Evolutionary conservation across 192 early-diverging fungal species (phyloP), one percentile per base, ranked within the genome.

Genomic region (Linnemannia schmuckeri): DNA sequence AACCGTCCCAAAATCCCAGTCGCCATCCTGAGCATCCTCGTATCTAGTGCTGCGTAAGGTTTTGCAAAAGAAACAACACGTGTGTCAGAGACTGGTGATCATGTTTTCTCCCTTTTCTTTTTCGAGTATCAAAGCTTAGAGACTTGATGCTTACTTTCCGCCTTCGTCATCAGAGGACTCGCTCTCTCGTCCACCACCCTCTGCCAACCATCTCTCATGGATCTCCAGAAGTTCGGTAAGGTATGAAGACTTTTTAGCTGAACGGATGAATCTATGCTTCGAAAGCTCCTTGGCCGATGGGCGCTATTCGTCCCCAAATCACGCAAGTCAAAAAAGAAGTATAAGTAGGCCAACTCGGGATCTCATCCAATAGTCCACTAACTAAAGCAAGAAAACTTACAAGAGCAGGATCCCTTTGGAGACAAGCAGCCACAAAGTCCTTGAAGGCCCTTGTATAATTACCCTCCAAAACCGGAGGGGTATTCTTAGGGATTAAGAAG

Each of bases 401-500:
- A 77, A 93, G 88, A 24, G 89, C 90, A 22, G 97, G 94, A 87
- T 98, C 96, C 81, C 96, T 96, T 70, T 98, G 94, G 33, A 99
- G 86, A 83, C 98, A 99, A 9, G 94, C 80, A 24, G 91, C 79
- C 17, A 99, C 93, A 91, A 99, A 99, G 57, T 98, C 97, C 82
- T 96, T 94, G 90, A 99, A 98, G 3, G 93, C 83, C 83, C 94
- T 94, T 54, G 94, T 94, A 86, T 94, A 98, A 33, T 91, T 90
- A 27, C 94, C 94, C 61, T 94, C 95, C 44, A 99, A 90, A 70
- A 88, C 84, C 38, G 98, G 97, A 27, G 98, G 97, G 33, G 95
- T 93, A 72, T 96, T 96, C 86, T 97, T 96, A 42, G 97, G 97
- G 77, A 99, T 99, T 52, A 97, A 90, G 82, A 99, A 98, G 41